phyloP scores from a whole-genome alignment of 2,329 filamentous ascomycete species.

The Talaromyces sp. region DNA sequence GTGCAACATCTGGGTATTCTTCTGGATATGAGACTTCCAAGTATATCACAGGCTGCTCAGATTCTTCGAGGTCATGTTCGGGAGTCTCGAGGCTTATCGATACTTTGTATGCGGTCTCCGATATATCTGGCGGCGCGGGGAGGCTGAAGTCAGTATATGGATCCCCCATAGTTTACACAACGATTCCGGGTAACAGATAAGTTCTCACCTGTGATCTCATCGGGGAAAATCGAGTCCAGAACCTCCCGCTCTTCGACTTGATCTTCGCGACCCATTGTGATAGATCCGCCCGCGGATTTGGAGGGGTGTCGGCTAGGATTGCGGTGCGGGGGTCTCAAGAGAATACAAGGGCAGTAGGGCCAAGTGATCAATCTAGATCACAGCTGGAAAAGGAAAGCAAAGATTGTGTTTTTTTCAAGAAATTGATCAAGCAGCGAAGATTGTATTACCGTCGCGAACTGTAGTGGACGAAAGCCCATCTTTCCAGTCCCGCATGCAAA shows the following conservation, averaged over 20 bases:
- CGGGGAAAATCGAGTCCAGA: slow-evolving; percentile 95
- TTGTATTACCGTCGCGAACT: slow-evolving; percentile 15
- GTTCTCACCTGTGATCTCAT: slow-evolving; percentile 83
- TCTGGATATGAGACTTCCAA: slow-evolving; percentile 89
- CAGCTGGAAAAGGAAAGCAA: not conserved
- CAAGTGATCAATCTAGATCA: not conserved
- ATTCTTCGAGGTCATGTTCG: slow-evolving; percentile 63
- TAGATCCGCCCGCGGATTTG: slow-evolving; percentile 32
- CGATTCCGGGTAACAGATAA: not conserved
- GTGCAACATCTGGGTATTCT: slow-evolving; percentile 84
- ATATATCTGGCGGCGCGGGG: slow-evolving; percentile 66
- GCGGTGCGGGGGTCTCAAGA: slow-evolving; percentile 4
- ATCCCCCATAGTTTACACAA: not conserved
- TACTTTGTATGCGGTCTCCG: slow-evolving; percentile 86
- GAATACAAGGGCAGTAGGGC: not conserved
- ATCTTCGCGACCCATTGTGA: slow-evolving; percentile 68
- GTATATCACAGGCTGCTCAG: slow-evolving; percentile 69
- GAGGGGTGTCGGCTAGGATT: slow-evolving; percentile 29
- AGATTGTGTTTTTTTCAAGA: not conserved
- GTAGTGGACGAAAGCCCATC: slow-evolving; percentile 14
- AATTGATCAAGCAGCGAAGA: slow-evolving; percentile 8
- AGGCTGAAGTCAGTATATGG: slow-evolving; percentile 2
- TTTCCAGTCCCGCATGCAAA: slow-evolving; percentile 44
- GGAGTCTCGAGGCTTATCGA: slow-evolving; percentile 79
- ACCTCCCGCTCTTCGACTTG: slow-evolving; percentile 96